Conservation (phyloP, 768 basidiomycete genomes). For the Mycena pura region DNA sequence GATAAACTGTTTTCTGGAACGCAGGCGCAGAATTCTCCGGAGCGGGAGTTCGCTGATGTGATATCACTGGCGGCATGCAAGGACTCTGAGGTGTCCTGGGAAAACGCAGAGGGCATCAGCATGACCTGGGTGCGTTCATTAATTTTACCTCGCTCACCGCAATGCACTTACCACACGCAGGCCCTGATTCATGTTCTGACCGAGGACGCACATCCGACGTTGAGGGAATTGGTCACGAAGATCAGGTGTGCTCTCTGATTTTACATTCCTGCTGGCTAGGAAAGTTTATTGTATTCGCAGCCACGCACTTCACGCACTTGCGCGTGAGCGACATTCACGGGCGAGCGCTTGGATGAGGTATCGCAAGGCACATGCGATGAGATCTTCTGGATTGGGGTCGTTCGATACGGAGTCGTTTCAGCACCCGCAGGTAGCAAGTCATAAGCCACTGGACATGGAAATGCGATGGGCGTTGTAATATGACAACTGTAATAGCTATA, state of each 20-base stretch:
- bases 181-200: conserved; percentile 16
- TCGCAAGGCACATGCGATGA: conserved; percentile 6
- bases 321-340: conserved; percentile 4
- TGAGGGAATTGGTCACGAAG: conserved; percentile 16
- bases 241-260: conserved; percentile 11
- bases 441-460: conserved; percentile 18
- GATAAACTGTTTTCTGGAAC: not conserved
- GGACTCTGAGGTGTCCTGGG: conserved; percentile 26
- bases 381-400: not conserved
- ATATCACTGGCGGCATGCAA: conserved; percentile 25
- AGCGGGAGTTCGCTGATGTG: not conserved
- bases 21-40: not conserved
- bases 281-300: not conserved
- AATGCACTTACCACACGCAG: not conserved
- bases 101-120: conserved; percentile 17
- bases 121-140: conserved; percentile 20
- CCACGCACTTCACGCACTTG: conserved; percentile 14
- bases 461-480: conserved; percentile 8
- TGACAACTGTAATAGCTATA: too few species aligned
- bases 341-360: conserved; percentile 7
- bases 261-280: not conserved
- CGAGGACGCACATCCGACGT: conserved; percentile 12
- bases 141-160: not conserved
- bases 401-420: conserved; percentile 24
- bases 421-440: conserved; percentile 24